These are phyloP conservation scores for Paecilomyces sp. DNA, from an alignment of 2,329 filamentous ascomycete genomes.

Conservation along the genomic window DNA sequence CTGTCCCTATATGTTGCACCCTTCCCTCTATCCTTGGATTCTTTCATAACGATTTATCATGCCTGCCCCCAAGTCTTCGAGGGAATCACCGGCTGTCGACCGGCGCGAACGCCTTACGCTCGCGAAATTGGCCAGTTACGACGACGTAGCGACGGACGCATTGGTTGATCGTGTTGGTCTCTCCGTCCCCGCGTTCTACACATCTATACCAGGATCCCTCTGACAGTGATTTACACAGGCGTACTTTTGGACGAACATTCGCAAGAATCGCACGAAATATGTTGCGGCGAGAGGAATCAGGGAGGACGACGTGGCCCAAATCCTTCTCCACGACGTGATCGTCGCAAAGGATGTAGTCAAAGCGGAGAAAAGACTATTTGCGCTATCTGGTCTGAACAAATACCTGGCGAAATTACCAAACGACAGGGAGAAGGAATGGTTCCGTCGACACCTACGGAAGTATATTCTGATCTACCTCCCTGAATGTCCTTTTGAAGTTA, in stretches of 20 bases:
- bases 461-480: constrained; percentile 91
- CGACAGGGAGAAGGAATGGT: constrained; percentile 77
- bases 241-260: constrained; percentile 93
- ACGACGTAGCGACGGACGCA: constrained; percentile 91
- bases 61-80: constrained; percentile 29
- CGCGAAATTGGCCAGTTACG: constrained; percentile 82
- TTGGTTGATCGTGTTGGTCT: constrained; percentile 77
- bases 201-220: neutral
- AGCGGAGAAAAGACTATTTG: constrained; percentile 66
- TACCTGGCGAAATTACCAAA: constrained; percentile 63
- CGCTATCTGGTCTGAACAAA: constrained; percentile 64
- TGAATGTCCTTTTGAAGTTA: constrained; percentile 91
- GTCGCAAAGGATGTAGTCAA: constrained; percentile 63
- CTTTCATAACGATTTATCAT: constrained; percentile 11
- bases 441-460: constrained; percentile 74
- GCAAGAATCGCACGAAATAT: constrained; percentile 86
- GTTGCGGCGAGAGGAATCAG: constrained; percentile 73
- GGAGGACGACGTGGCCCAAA: constrained; percentile 54
- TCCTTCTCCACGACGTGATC: constrained; percentile 60
- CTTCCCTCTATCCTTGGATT: neutral
- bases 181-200: constrained; percentile 3
- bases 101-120: constrained; percentile 69
- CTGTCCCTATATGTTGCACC: neutral
- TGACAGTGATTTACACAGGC: constrained; percentile 48
- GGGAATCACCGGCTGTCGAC: constrained; percentile 22